Percentiles rank a stretch among this genome's conserved stretches.
Evolutionary conservation across 2,329 filamentous ascomycete species (phyloP).

Genomic region (Fusarium nygamai): DNA sequence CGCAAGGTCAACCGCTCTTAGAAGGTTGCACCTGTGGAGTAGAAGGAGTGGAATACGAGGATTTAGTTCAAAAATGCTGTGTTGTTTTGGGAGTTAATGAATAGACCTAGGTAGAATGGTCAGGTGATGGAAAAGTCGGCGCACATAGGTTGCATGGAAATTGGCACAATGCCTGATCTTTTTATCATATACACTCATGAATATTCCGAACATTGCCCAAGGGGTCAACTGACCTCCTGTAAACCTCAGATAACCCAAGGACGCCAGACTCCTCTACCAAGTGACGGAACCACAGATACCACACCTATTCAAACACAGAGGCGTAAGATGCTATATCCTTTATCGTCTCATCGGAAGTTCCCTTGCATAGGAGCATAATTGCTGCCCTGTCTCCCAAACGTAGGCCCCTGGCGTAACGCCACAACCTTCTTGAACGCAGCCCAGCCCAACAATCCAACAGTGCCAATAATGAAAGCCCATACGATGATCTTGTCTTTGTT

Average conservation of each 20-base stretch:
- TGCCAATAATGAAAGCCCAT: conserved; percentile 70
- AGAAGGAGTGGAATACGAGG: conserved; percentile 6
- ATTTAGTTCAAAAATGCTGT: conserved; percentile 15
- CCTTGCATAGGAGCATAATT: conserved; percentile 46
- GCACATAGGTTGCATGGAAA: conserved; percentile 43
- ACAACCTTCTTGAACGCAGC: conserved; percentile 62
- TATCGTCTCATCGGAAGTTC: conserved; percentile 32
- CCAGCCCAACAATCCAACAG: conserved; percentile 68
- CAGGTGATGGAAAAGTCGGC: conserved; percentile 38
- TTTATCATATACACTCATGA: conserved; percentile 18
- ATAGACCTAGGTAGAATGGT: conserved; percentile 30
- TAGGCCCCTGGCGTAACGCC: conserved; percentile 51
- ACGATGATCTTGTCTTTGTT: conserved; percentile 74
- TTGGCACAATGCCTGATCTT: conserved; percentile 35
- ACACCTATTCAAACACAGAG: background rate
- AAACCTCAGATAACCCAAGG: conserved; percentile 10
- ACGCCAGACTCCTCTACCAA: conserved; percentile 22
- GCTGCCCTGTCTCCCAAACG: conserved; percentile 42
- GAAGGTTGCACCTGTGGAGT: conserved; percentile 40
- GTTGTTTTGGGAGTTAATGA: conserved; percentile 38
- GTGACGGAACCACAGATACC: background rate
- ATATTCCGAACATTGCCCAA: background rate
- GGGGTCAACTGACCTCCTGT: conserved; percentile 8
- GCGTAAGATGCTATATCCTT: background rate
- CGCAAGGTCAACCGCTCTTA: conserved; percentile 62